These are phyloP conservation scores for Daldinia sp. DNA, from an alignment of 2,329 filamentous ascomycete species.

Conservation along the genomic window DNA sequence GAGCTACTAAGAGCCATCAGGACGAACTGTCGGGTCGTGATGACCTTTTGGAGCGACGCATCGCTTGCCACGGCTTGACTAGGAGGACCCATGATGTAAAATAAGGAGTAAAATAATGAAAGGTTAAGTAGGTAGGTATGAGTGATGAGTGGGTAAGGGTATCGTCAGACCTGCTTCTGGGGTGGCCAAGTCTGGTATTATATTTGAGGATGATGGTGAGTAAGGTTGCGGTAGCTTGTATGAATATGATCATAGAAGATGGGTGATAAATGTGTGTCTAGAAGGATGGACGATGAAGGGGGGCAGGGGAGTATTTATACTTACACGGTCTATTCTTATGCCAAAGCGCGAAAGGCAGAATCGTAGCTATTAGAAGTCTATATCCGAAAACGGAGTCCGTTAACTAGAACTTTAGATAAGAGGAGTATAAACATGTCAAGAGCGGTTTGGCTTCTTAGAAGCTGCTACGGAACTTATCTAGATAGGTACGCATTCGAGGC, in stretches of 20 bases:
- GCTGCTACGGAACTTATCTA: slow-evolving; percentile 1
- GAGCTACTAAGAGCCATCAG: slow-evolving; percentile 49
- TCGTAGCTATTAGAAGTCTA: not conserved
- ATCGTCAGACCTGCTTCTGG: not conserved
- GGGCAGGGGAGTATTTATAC: not conserved
- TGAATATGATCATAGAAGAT: no score
- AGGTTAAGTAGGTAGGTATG: not conserved
- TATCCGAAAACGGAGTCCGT: slow-evolving; percentile 1
- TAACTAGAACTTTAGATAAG: slow-evolving; percentile 19
- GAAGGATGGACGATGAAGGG: not conserved
- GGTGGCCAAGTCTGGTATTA: not conserved
- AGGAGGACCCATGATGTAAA: slow-evolving; percentile 1
- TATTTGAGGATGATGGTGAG: not conserved
- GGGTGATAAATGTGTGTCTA: not conserved
- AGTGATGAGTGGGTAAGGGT: not conserved
- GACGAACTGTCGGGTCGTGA: slow-evolving; percentile 48
- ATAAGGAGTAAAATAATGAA: not conserved
- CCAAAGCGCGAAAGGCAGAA: not conserved
- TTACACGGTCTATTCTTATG: not conserved
- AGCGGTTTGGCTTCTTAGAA: not conserved
- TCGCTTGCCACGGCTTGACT: not conserved
- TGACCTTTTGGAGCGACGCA: slow-evolving; percentile 39
- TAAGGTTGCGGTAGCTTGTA: not conserved
- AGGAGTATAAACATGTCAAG: not conserved
- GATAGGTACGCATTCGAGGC: no score